These are phyloP conservation scores for Acorus gramineus DNA, from an alignment of 106 monocot species.

Conservation along the genomic window DNA sequence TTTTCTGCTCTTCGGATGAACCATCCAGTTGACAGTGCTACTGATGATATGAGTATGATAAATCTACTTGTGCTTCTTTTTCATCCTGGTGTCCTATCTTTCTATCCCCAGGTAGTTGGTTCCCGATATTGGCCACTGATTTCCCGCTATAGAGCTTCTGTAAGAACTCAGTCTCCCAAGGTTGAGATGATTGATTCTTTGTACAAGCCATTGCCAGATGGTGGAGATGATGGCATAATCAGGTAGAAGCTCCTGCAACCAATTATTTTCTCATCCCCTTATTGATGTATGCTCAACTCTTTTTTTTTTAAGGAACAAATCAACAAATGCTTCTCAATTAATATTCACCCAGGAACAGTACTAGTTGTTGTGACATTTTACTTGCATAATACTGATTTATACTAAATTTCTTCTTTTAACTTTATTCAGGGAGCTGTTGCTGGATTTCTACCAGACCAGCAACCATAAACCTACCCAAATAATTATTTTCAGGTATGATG, in stretches of 20 bases:
- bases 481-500: constrained; percentile 70
- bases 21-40: too few species aligned
- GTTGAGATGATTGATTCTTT: constrained; percentile 66
- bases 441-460: constrained; percentile 63
- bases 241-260: constrained; percentile 13
- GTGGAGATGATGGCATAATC: constrained; percentile 60
- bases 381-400: too few species aligned
- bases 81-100: neutral
- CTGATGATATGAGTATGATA: too few species aligned
- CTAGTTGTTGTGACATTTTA: too few species aligned
- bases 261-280: too few species aligned
- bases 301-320: too few species aligned
- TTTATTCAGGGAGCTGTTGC: constrained; percentile 61
- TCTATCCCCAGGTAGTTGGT: constrained; percentile 52
- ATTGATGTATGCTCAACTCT: too few species aligned
- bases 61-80: too few species aligned
- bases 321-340: too few species aligned
- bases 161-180: constrained; percentile 68
- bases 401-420: neutral
- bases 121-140: constrained; percentile 73
- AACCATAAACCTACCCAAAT: constrained; percentile 53
- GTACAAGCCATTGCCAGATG: constrained; percentile 42
- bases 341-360: too few species aligned
- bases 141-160: constrained; percentile 66
- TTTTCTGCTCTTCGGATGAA: too few species aligned